These are phyloP conservation scores for Populus nigra DNA, from an alignment of 345 rosid species.

Conservation along the genomic window DNA sequence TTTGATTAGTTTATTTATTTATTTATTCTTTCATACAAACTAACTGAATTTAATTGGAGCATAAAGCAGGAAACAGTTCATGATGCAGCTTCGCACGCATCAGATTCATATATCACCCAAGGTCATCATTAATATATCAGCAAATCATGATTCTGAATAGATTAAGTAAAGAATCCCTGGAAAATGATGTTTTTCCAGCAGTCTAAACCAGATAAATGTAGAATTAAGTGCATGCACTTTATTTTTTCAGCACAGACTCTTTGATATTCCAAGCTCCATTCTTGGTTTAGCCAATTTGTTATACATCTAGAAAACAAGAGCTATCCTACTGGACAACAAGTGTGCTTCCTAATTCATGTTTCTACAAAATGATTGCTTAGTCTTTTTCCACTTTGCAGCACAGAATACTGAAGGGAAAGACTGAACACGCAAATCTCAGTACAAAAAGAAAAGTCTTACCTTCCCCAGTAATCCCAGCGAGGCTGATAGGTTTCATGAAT, in stretches of 20 bases:
- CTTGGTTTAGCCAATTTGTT: neutral
- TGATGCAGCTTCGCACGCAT: neutral
- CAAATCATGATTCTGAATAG: neutral
- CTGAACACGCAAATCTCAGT: neutral
- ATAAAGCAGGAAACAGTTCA: neutral
- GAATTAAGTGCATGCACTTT: neutral
- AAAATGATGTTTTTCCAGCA: neutral
- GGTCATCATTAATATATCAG: neutral
- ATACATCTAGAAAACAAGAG: neutral
- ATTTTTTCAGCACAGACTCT: neutral
- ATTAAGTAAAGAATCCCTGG: neutral
- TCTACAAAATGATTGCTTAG: too few relatives aligned
- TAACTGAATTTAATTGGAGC: neutral
- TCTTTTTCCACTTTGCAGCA: neutral
- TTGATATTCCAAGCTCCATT: neutral
- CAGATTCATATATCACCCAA: neutral
- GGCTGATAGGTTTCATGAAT: conserved; percentile 84
- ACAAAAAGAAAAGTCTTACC: conserved; percentile 34
- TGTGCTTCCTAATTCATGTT: too few relatives aligned
- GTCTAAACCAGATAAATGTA: neutral
- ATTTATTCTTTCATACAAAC: too few relatives aligned
- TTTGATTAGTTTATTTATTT: too few relatives aligned
- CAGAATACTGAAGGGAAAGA: neutral
- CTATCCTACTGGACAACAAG: neutral
- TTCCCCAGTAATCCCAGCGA: conserved; percentile 98